These are phyloP conservation scores for Diaporthe amygdali DNA, from an alignment of 2,329 filamentous ascomycete genomes.

Conservation along the genomic window DNA sequence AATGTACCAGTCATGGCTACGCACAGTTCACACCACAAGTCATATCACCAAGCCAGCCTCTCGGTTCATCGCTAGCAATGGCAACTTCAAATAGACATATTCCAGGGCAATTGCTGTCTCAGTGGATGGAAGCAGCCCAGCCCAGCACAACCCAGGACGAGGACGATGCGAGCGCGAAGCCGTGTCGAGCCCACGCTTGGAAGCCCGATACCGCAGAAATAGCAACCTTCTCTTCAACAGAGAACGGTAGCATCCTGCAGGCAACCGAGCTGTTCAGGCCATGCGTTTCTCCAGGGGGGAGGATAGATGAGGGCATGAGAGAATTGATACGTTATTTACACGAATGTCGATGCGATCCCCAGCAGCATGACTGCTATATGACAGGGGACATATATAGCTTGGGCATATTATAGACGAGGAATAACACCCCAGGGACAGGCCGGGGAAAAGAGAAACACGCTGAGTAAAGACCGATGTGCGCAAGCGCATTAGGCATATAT, in stretches of 20 bases:
- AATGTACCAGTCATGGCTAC: too few relatives aligned
- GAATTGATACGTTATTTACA: not conserved
- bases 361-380: conserved; percentile 1
- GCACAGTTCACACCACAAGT: not conserved
- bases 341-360: not conserved
- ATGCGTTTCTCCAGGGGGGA: not conserved
- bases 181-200: not conserved
- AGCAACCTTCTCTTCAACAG: not conserved
- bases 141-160: not conserved
- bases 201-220: not conserved
- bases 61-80: not conserved
- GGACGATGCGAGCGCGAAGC: not conserved
- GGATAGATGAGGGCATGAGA: not conserved
- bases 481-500: not conserved
- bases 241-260: not conserved
- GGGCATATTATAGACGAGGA: not conserved
- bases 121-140: not conserved
- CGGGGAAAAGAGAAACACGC: not conserved
- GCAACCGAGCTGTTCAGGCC: not conserved
- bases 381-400: not conserved
- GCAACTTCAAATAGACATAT: too few relatives aligned
- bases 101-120: not conserved
- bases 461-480: not conserved
- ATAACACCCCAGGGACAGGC: not conserved
- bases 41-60: not conserved